Conservation (phyloP, 306 rosid genomes). For the Herpetospermum pedunculosum region DNA sequence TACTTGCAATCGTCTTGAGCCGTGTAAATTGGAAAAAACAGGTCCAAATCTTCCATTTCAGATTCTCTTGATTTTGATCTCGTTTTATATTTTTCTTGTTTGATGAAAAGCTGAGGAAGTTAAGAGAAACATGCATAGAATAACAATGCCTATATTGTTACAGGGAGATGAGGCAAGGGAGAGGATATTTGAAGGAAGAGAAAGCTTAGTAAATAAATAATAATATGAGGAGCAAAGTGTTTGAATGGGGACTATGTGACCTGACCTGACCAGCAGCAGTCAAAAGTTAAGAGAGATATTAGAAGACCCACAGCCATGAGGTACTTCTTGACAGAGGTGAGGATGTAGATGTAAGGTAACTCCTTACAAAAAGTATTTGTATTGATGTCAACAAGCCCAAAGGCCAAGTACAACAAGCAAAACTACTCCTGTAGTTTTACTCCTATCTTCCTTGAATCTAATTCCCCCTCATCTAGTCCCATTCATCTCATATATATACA, state of each 20-base stretch:
- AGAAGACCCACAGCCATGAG: not conserved
- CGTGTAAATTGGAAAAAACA: conserved; percentile 48
- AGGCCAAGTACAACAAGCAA: too few species aligned
- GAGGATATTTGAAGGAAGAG: conserved; percentile 15
- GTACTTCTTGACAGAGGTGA: too few species aligned
- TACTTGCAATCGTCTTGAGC: conserved; percentile 34
- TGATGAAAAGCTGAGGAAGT: not conserved
- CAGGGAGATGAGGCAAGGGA: conserved; percentile 23
- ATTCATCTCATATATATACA: too few species aligned
- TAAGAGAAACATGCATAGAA: not conserved
- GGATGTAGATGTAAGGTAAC: too few species aligned
- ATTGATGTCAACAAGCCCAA: too few species aligned
- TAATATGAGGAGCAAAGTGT: not conserved
- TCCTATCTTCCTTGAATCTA: too few species aligned
- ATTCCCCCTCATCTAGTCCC: too few species aligned
- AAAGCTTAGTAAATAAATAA: not conserved
- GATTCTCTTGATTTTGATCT: not conserved
- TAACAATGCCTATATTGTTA: not conserved
- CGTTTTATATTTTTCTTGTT: not conserved
- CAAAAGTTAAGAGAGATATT: not conserved
- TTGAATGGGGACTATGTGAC: not conserved
- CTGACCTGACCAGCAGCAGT: not conserved
- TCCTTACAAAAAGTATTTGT: too few species aligned
- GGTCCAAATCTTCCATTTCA: conserved; percentile 18
- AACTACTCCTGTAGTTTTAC: too few species aligned